Evolutionary conservation across 768 basidiomycete genomes (phyloP).

Genomic region (Cystobasidium onofrii): DNA sequence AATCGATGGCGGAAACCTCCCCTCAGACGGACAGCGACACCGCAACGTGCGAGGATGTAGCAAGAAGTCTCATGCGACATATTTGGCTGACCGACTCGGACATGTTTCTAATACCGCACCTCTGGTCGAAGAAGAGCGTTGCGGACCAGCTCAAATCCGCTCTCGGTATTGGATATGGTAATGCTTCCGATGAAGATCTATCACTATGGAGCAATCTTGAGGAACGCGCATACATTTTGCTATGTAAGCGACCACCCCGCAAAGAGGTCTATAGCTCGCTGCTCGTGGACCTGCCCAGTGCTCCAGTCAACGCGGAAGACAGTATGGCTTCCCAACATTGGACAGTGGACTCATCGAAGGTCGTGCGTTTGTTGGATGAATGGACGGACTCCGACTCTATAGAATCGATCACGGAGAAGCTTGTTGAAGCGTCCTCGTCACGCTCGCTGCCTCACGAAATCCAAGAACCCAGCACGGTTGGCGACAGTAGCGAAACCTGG

Average conservation of each 20-base stretch:
- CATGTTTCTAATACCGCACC: not conserved
- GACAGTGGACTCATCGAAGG: not conserved
- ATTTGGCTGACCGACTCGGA: conserved; percentile 1
- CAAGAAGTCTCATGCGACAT: not conserved
- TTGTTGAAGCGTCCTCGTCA: too few species aligned
- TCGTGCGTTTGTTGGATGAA: too few species aligned
- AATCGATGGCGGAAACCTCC: not conserved
- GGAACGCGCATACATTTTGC: not conserved
- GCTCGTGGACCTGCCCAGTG: not conserved
- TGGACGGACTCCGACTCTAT: too few species aligned
- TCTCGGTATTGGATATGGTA: not conserved
- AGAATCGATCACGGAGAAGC: too few species aligned
- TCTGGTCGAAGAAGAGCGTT: not conserved
- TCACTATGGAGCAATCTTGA: not conserved
- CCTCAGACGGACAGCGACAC: not conserved
- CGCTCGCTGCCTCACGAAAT: too few species aligned
- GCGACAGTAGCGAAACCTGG: too few species aligned
- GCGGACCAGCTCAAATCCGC: not conserved
- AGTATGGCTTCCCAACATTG: not conserved
- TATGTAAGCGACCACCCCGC: not conserved
- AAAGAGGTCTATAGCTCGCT: not conserved
- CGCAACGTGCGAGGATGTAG: not conserved
- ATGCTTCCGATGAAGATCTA: not conserved
- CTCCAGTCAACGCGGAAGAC: not conserved
- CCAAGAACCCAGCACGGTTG: too few species aligned